Percentiles rank a stretch among this genome's conserved stretches.
phyloP scores from a whole-genome alignment of 306 rosid species.

The apple (Malus domestica) region ASM211411v1 NC_041801.1:6869501-6870000 shows the following conservation, averaged over 20 bases:
- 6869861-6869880: slow-evolving; percentile 96
- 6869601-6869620: neutral
- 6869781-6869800: slow-evolving; percentile 47
- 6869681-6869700: neutral
- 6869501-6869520: slow-evolving; percentile 6
- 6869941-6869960: slow-evolving; percentile 92
- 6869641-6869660: neutral
- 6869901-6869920: slow-evolving; percentile 97
- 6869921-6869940: slow-evolving; percentile 96
- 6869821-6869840: slow-evolving; percentile 92
- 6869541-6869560: neutral
- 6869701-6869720: neutral
- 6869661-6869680: neutral
- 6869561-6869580: slow-evolving; percentile 5
- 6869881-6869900: slow-evolving; percentile 92
- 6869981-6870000: slow-evolving; percentile 2
- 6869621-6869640: neutral
- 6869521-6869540: neutral
- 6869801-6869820: slow-evolving; percentile 99
- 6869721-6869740: neutral
- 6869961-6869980: slow-evolving; percentile 82
- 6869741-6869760: neutral
- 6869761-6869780: slow-evolving; percentile 10
- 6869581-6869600: neutral
- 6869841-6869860: slow-evolving; percentile 86